Evolutionary conservation across 1,139 yeast genomes (phyloP).

Genomic region (Protomyces inundatus): DNA sequence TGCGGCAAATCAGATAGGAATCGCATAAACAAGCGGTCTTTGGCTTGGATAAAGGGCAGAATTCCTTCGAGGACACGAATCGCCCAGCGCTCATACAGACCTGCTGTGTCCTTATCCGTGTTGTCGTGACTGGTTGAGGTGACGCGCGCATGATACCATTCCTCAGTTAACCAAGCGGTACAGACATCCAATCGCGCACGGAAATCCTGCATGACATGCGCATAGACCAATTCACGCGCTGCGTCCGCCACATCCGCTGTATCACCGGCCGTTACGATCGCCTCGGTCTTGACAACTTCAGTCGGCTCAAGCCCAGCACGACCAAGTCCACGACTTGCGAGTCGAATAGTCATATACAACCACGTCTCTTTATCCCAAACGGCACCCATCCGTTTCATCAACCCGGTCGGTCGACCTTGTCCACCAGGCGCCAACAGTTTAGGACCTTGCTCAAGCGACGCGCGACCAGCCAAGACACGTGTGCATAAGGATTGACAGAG

Average conservation of each 20-base stretch:
- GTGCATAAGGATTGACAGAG: not conserved
- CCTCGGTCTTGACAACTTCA: not conserved
- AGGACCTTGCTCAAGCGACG: not conserved
- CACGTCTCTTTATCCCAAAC: constrained; percentile 46
- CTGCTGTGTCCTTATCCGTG: constrained; percentile 30
- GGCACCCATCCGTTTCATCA: constrained; percentile 18
- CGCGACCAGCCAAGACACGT: not conserved
- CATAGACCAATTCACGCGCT: constrained; percentile 65
- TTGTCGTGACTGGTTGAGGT: constrained; percentile 12
- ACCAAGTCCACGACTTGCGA: constrained; percentile 60
- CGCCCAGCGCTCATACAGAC: constrained; percentile 67
- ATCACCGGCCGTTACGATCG: not conserved
- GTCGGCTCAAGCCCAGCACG: constrained; percentile 26
- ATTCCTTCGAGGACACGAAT: constrained; percentile 67
- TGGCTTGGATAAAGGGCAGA: constrained; percentile 74
- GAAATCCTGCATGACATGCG: constrained; percentile 68
- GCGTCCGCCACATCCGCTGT: constrained; percentile 45
- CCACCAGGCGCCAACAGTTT: not conserved
- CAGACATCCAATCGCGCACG: constrained; percentile 67
- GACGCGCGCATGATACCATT: constrained; percentile 70
- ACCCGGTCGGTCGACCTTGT: not conserved
- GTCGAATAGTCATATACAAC: constrained; percentile 67
- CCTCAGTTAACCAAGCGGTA: constrained; percentile 94
- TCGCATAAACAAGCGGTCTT: constrained; percentile 74
- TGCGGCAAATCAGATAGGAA: constrained; percentile 81